phyloP scores from a whole-genome alignment of 2,329 filamentous ascomycete genomes.

The Botryotinia convoluta region DNA sequence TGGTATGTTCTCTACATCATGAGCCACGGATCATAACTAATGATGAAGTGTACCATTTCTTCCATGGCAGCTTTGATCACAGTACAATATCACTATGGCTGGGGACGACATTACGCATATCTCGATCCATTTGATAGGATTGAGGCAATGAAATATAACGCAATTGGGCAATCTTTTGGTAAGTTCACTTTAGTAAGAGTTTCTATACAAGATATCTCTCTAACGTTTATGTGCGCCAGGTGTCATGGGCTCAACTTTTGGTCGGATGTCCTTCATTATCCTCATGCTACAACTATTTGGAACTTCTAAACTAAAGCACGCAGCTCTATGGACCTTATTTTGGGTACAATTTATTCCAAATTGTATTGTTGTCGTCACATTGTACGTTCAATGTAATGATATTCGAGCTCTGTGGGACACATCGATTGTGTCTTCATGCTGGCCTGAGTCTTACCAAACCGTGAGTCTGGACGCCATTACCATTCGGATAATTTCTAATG shows the following conservation, averaged over 20 bases:
- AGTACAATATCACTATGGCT: conserved; percentile 25
- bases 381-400: conserved; percentile 26
- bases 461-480: conserved; percentile 10
- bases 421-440: conserved; percentile 19
- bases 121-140: conserved; percentile 18
- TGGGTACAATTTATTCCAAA: conserved; percentile 22
- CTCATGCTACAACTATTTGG: conserved; percentile 27
- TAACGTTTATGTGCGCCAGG: conserved; percentile 9
- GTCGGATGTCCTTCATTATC: conserved; percentile 23
- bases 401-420: conserved; percentile 24
- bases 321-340: conserved; percentile 22
- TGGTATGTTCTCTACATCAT: conserved; percentile 6
- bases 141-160: conserved; percentile 24
- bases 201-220: background rate
- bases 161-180: conserved; percentile 25
- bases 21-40: background rate
- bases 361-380: conserved; percentile 16
- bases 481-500: background rate
- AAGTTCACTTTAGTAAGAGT: background rate
- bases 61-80: conserved; percentile 19
- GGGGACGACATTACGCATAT: conserved; percentile 26
- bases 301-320: conserved; percentile 13
- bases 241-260: conserved; percentile 26
- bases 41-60: conserved; percentile 2
- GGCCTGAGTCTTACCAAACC: conserved; percentile 18